phyloP scores from a whole-genome alignment of 2,329 filamentous ascomycete genomes.

The Neofusicoccum sp. region DNA sequence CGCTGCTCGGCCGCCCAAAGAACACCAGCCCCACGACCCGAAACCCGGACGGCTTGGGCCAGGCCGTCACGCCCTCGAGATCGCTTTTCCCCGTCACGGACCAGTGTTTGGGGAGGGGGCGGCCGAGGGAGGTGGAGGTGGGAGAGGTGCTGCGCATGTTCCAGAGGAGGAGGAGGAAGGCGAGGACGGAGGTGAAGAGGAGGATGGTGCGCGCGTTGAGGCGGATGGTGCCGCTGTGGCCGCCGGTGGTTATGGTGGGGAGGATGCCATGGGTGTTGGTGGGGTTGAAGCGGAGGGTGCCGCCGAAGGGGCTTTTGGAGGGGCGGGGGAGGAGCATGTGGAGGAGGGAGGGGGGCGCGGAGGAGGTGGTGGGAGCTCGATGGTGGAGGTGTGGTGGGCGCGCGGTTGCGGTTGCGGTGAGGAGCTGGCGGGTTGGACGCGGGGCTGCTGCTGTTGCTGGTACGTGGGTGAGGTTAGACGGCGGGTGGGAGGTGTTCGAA shows the following conservation, averaged over 20 bases:
- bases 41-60: constrained; percentile 34
- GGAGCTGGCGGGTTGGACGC: too few relatives aligned
- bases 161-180: constrained; percentile 16
- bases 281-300: neutral
- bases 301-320: neutral
- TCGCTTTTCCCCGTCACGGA: constrained; percentile 38
- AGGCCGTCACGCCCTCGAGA: constrained; percentile 24
- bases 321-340: neutral
- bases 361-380: too few relatives aligned
- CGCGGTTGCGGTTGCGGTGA: too few relatives aligned
- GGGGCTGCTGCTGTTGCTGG: too few relatives aligned
- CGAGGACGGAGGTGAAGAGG: neutral
- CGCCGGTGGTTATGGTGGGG: too few relatives aligned
- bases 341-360: neutral
- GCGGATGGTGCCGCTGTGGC: neutral
- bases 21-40: constrained; percentile 42
- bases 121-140: neutral
- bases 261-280: neutral
- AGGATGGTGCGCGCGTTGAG: constrained; percentile 9
- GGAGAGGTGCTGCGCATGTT: neutral
- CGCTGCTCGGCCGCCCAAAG: constrained; percentile 33
- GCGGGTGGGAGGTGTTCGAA: too few relatives aligned
- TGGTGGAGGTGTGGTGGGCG: neutral
- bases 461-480: too few relatives aligned
- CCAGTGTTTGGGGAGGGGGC: constrained; percentile 37